Evolutionary conservation across 371 early-diverging fungal species (phyloP), one percentile per base, ranked within the genome.

Genomic region (Mortierella sp.): DNA sequence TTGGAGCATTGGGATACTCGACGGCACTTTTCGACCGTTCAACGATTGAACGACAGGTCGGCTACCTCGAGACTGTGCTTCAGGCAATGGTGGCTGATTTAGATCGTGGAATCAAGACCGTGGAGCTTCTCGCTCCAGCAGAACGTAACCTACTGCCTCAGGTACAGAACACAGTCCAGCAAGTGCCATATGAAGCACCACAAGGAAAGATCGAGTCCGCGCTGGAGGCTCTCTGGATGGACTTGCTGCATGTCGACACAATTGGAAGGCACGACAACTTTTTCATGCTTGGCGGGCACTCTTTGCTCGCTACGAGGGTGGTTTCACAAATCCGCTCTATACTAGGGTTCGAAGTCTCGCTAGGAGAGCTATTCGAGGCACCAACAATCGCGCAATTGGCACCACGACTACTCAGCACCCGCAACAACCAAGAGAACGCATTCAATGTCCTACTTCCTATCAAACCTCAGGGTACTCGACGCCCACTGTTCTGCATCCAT

Each of bases 251-350:
- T 3, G 16, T 65, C 2, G 58, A 39, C 5, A 14, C 22, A 6
- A 25, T 65, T 10, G 54, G 65, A 29, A 57, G 65, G 13, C 58
- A 65, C 31, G 65, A 65, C 37, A 53, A 48, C 54, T 65, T 65
- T 37, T 65, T 57, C 54, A 46, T 12, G 10, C 46, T 65, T 9
- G 65, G 65, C 6, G 65, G 65, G 0, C 65, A 65, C 25, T 65
- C 65, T 1, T 19, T 65, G 22, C 58, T 65, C 9, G 57, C 57
- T 1, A 27, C 53, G 39, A 54, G 19, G 29, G 29, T 54, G 49
- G 54, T 62, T 25, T 7, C 34, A 4, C 34, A 34, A 7, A 34
- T 34, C 10, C 10, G 10, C 34, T 7, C 34, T 34, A 10, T 34
- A 34, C 34, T 34, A 7, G 34, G 34, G 4, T 10, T 34, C 34